Percentiles rank a stretch among this genome's conserved stretches.
These are phyloP conservation scores for Scopulariopsis brevicaulis DNA, from an alignment of 2,329 filamentous ascomycete genomes.

Conservation along the genomic window DNA sequence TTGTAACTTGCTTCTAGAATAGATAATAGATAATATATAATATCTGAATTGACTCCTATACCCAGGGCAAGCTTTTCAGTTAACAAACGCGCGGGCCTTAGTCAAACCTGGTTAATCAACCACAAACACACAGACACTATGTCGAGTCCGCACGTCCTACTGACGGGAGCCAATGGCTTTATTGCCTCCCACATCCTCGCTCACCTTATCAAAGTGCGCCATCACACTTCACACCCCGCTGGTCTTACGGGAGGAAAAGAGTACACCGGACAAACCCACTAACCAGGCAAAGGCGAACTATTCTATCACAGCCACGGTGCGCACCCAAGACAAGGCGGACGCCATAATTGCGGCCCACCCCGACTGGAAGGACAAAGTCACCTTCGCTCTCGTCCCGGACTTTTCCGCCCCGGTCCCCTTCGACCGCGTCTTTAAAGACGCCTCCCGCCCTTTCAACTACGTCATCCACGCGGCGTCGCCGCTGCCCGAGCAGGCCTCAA, in stretches of 20 bases:
- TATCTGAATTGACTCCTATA: not conserved
- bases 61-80: not conserved
- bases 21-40: not conserved
- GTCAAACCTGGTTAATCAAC: not conserved
- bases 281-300: not conserved
- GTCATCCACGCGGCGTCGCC: not conserved
- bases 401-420: slow-evolving; percentile 16
- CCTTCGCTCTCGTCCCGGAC: slow-evolving; percentile 18
- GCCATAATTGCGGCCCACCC: not conserved
- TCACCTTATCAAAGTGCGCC: slow-evolving; percentile 20
- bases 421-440: not conserved
- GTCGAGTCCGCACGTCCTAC: slow-evolving; percentile 15
- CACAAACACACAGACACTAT: not conserved
- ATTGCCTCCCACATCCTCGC: slow-evolving; percentile 25
- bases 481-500: slow-evolving; percentile 27
- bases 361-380: slow-evolving; percentile 14
- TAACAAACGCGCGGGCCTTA: not conserved
- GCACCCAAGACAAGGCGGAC: not conserved
- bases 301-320: not conserved
- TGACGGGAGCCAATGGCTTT: slow-evolving; percentile 25
- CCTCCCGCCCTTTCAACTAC: not conserved
- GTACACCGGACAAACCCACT: not conserved
- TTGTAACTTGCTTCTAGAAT: not conserved
- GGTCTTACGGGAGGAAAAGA: slow-evolving; percentile 2
- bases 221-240: slow-evolving; percentile 27